Evolutionary conservation across 345 rosid genomes (phyloP).

Genomic region (Salix purpurea): DNA sequence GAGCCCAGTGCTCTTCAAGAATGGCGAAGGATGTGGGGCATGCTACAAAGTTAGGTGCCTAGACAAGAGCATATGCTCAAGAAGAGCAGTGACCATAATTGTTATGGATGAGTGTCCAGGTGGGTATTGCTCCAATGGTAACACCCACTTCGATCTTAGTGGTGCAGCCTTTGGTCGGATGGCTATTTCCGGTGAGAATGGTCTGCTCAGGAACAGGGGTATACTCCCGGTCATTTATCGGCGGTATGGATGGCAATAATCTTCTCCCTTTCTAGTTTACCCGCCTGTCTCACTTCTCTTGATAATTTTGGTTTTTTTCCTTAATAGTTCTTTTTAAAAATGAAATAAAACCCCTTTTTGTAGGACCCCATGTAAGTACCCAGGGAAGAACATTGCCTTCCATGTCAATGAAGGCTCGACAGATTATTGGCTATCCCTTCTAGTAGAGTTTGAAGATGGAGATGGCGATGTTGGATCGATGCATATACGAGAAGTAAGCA

Average conservation of each 20-base stretch:
- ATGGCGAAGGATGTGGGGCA: slow-evolving; percentile 92
- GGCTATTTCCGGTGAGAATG: slow-evolving; percentile 64
- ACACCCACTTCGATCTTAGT: slow-evolving; percentile 84
- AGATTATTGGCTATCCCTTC: slow-evolving; percentile 74
- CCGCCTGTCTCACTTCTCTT: not conserved
- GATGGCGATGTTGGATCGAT: slow-evolving; percentile 95
- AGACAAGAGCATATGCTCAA: slow-evolving; percentile 70
- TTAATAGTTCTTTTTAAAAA: not conserved
- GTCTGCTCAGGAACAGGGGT: slow-evolving; percentile 73
- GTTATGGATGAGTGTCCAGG: slow-evolving; percentile 88
- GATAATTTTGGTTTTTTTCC: not conserved
- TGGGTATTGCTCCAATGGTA: slow-evolving; percentile 55
- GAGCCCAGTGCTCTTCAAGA: slow-evolving; percentile 73
- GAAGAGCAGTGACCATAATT: slow-evolving; percentile 81
- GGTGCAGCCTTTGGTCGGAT: slow-evolving; percentile 94
- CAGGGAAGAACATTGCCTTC: slow-evolving; percentile 76
- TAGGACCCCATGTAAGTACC: slow-evolving; percentile 87
- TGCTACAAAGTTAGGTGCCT: slow-evolving; percentile 81
- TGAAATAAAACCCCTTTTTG: not conserved
- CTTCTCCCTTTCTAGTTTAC: not conserved
- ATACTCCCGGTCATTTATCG: slow-evolving; percentile 54
- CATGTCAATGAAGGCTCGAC: slow-evolving; percentile 90
- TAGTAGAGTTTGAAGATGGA: slow-evolving; percentile 93
- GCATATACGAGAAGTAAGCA: slow-evolving; percentile 75
- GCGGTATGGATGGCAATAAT: slow-evolving; percentile 28